Conservation (phyloP, 1,284 basidiomycete species). For the Boletellus deceptivus region DNA sequence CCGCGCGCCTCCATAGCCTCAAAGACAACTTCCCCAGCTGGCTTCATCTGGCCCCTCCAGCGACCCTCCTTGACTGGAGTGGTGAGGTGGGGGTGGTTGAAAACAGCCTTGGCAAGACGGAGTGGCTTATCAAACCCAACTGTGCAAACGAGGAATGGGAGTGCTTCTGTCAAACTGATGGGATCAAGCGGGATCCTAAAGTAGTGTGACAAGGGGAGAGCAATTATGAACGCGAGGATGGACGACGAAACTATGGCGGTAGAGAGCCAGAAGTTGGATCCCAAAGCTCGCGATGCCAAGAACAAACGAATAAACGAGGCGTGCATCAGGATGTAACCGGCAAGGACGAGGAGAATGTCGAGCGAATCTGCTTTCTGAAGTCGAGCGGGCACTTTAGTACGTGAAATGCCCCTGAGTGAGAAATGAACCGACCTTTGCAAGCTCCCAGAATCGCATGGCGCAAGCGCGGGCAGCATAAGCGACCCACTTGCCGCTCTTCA, state of each 20-base stretch:
- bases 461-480: slow-evolving; percentile 82
- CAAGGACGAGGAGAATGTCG: slow-evolving; percentile 94
- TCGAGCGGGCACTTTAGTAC: slow-evolving; percentile 8
- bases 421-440: slow-evolving; percentile 64
- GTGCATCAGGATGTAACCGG: slow-evolving; percentile 97
- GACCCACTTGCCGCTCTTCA: slow-evolving; percentile 81
- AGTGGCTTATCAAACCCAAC: slow-evolving; percentile 98
- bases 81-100: slow-evolving; percentile 78
- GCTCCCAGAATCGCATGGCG: slow-evolving; percentile 81
- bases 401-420: neutral
- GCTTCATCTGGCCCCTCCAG: slow-evolving; percentile 55
- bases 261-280: slow-evolving; percentile 88
- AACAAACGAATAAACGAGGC: slow-evolving; percentile 90
- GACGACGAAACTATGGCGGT: slow-evolving; percentile 82
- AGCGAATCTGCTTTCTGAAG: slow-evolving; percentile 87
- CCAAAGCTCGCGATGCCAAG: slow-evolving; percentile 82
- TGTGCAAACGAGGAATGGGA: slow-evolving; percentile 97
- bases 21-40: slow-evolving; percentile 81
- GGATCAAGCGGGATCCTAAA: slow-evolving; percentile 90
- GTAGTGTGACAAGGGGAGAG: slow-evolving; percentile 82
- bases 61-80: slow-evolving; percentile 48
- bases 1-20: slow-evolving; percentile 82
- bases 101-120: slow-evolving; percentile 86
- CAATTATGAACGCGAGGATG: slow-evolving; percentile 85
- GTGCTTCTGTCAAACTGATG: slow-evolving; percentile 89